A percentile compares a stretch with the other conserved stretches of the same genome.
Evolutionary conservation across 139 green algal genomes (phyloP).

Genomic region (Chlamydomonas sp.): DNA sequence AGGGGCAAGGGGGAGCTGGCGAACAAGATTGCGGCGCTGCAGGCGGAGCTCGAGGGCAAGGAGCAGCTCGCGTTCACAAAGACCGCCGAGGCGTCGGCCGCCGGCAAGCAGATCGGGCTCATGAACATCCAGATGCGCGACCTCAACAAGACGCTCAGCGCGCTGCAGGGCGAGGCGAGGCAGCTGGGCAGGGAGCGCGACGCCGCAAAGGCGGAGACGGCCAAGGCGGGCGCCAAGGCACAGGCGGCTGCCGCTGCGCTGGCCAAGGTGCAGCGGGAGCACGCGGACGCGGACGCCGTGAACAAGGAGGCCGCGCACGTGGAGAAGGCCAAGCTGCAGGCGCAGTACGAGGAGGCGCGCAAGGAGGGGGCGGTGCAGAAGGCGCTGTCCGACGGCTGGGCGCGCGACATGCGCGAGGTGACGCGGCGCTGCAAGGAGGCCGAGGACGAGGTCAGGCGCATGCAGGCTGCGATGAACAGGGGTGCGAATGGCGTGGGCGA

Average conservation of each 20-base stretch:
- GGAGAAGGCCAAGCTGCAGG: neutral
- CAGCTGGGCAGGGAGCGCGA: neutral
- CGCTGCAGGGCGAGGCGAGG: constrained; percentile 5
- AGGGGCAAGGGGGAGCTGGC: neutral
- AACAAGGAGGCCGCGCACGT: constrained; percentile 1
- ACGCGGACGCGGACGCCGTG: neutral
- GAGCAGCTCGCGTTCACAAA: too few relatives aligned
- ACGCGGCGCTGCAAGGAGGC: neutral
- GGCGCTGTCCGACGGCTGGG: constrained; percentile 1
- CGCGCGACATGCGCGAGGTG: neutral
- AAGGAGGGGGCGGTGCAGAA: constrained; percentile 5
- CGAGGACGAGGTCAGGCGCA: neutral
- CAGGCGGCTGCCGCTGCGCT: constrained; percentile 4
- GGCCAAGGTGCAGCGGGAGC: constrained; percentile 11
- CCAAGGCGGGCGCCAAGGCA: neutral
- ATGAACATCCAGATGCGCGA: constrained; percentile 13
- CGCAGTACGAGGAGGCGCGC: neutral
- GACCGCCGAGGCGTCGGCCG: too few relatives aligned
- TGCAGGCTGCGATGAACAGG: too few relatives aligned
- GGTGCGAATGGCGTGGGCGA: too few relatives aligned
- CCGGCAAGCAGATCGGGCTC: constrained; percentile 9
- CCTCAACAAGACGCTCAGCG: neutral
- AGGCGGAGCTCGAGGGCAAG: neutral
- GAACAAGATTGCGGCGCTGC: neutral
- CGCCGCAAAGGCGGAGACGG: constrained; percentile 5